phyloP scores from a whole-genome alignment of 805 yeast species.

The Candida tibetensis region DNA sequence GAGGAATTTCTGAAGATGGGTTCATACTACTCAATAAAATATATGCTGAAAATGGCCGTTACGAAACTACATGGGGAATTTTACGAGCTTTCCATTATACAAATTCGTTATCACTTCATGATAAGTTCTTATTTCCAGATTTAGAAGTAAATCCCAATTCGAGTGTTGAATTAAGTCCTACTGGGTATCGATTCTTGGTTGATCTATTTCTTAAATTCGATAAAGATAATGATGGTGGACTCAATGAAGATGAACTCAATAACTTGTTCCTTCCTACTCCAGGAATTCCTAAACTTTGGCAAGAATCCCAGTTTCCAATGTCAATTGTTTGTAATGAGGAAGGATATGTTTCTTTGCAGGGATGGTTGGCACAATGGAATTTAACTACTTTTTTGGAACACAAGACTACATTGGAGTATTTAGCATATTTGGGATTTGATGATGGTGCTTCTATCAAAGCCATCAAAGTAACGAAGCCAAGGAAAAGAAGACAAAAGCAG shows the following conservation, averaged over 20 bases:
- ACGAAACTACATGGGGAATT: constrained; percentile 97
- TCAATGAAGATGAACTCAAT: constrained; percentile 67
- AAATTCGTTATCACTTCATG: constrained; percentile 82
- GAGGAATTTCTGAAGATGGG: constrained; percentile 70
- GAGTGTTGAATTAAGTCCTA: constrained; percentile 88
- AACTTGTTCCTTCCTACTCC: constrained; percentile 85
- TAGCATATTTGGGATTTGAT: constrained; percentile 89
- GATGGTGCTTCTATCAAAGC: constrained; percentile 42
- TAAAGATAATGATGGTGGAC: constrained; percentile 94
- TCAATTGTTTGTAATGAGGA: constrained; percentile 88
- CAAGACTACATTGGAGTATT: constrained; percentile 78
- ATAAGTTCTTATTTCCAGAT: constrained; percentile 73
- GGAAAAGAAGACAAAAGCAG: constrained; percentile 68
- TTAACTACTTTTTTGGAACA: constrained; percentile 89
- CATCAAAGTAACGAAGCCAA: constrained; percentile 75
- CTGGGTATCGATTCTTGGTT: constrained; percentile 87
- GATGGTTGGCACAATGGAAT: constrained; percentile 99
- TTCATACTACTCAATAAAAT: constrained; percentile 74
- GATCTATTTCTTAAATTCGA: constrained; percentile 87
- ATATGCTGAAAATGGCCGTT: constrained; percentile 89
- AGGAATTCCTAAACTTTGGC: constrained; percentile 87
- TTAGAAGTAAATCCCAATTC: constrained; percentile 70
- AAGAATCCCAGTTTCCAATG: constrained; percentile 77
- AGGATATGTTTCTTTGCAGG: constrained; percentile 89
- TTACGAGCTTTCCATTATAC: constrained; percentile 86